phyloP scores from a whole-genome alignment of 2,329 filamentous ascomycete genomes.

The Ophiostoma himal-ulmi region DNA sequence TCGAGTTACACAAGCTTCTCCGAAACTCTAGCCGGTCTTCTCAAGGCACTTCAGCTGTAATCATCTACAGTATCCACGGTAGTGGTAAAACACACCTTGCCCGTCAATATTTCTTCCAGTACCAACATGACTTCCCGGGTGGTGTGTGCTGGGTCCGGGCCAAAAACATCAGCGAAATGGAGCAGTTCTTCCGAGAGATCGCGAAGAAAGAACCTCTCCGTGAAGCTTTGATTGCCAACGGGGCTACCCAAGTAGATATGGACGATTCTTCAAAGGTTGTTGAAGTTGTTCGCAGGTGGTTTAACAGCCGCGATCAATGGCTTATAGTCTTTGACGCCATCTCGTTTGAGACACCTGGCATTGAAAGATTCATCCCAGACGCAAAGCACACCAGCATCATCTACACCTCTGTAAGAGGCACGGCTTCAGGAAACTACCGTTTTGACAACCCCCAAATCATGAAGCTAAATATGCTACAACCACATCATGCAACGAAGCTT shows the following conservation, averaged over 20 bases:
- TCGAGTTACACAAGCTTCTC: slow-evolving; percentile 53
- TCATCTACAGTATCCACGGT: slow-evolving; percentile 60
- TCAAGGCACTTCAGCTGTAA: slow-evolving; percentile 55
- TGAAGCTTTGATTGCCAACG: background rate
- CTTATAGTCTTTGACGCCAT: slow-evolving; percentile 63
- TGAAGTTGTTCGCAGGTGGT: slow-evolving; percentile 54
- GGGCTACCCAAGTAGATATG: slow-evolving; percentile 25
- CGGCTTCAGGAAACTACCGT: slow-evolving; percentile 48
- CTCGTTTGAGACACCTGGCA: slow-evolving; percentile 52
- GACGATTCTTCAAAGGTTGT: slow-evolving; percentile 45
- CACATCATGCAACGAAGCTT: slow-evolving; percentile 53
- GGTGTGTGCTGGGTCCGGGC: slow-evolving; percentile 66
- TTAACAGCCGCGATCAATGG: slow-evolving; percentile 58
- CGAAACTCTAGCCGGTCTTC: slow-evolving; percentile 50
- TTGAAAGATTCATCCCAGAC: slow-evolving; percentile 60
- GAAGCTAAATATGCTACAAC: slow-evolving; percentile 48
- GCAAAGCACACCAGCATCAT: slow-evolving; percentile 58
- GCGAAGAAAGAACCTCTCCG: slow-evolving; percentile 39
- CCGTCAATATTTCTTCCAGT: slow-evolving; percentile 58
- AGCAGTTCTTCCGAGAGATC: slow-evolving; percentile 61
- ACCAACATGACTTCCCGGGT: slow-evolving; percentile 55
- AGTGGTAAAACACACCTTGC: slow-evolving; percentile 65
- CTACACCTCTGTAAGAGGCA: slow-evolving; percentile 60
- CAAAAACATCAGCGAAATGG: slow-evolving; percentile 52
- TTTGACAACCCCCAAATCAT: slow-evolving; percentile 56